Evolutionary conservation across 441 rosid genomes (phyloP).

Genomic region (Flueggea neowawraea): DNA sequence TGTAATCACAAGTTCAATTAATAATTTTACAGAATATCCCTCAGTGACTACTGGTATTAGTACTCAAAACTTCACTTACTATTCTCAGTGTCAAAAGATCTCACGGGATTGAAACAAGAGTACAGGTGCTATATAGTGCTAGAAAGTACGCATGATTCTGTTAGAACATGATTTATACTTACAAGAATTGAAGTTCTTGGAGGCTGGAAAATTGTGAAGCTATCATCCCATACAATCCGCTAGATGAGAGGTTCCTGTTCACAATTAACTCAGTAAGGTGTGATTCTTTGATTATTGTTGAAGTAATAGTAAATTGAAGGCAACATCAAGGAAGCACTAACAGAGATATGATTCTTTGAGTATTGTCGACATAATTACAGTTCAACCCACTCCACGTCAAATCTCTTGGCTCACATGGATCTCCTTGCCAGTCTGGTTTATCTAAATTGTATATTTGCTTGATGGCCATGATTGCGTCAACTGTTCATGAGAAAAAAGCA

Average conservation of each 20-base stretch:
- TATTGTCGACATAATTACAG: constrained; percentile 25
- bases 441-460: constrained; percentile 11
- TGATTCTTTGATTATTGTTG: no score
- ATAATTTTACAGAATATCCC: no score
- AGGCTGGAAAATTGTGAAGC: constrained; percentile 9
- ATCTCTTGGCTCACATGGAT: constrained; percentile 24
- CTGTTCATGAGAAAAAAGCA: neutral
- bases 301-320: no score
- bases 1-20: no score
- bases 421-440: neutral
- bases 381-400: constrained; percentile 29
- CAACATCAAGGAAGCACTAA: constrained; percentile 18
- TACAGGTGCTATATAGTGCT: no score
- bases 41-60: no score
- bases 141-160: no score
- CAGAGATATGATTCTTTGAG: constrained; percentile 23
- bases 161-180: no score
- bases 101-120: no score
- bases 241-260: constrained; percentile 20
- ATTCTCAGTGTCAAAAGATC: no score
- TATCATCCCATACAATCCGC: constrained; percentile 21
- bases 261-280: no score
- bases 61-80: no score
- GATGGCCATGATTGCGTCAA: constrained; percentile 21
- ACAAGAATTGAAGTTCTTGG: constrained; percentile 7